phyloP scores from a whole-genome alignment of 2,329 filamentous ascomycete species.

The Fusarium siculi region DNA sequence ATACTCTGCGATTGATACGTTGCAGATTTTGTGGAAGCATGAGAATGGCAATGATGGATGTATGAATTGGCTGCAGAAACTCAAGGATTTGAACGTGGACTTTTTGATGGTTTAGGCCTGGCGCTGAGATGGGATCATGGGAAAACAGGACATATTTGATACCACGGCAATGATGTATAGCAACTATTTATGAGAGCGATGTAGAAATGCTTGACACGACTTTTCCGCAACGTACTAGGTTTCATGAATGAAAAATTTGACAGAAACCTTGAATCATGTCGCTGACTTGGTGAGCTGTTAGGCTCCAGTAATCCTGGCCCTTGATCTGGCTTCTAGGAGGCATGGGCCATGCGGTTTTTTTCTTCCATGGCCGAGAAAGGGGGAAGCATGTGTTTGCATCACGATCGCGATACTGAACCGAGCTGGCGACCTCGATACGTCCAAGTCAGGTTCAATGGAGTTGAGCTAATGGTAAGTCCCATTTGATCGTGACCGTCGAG shows the following conservation, averaged over 20 bases:
- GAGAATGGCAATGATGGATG: constrained; percentile 43
- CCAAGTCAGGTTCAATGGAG: neutral
- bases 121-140: constrained; percentile 29
- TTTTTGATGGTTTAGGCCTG: constrained; percentile 43
- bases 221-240: neutral
- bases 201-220: neutral
- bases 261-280: neutral
- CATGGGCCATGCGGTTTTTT: constrained; percentile 32
- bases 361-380: neutral
- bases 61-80: constrained; percentile 55
- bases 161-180: constrained; percentile 20
- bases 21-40: constrained; percentile 56
- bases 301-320: constrained; percentile 4
- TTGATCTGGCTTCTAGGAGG: constrained; percentile 6
- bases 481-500: neutral
- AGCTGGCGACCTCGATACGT: no score
- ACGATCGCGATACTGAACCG: neutral
- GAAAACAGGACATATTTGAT: constrained; percentile 33
- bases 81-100: constrained; percentile 55
- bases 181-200: constrained; percentile 5
- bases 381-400: neutral
- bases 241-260: neutral
- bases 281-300: neutral
- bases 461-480: neutral
- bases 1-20: constrained; percentile 56